Conservation (phyloP, 179 eudicot species). For the Amaranthus tricolor region DNA sequence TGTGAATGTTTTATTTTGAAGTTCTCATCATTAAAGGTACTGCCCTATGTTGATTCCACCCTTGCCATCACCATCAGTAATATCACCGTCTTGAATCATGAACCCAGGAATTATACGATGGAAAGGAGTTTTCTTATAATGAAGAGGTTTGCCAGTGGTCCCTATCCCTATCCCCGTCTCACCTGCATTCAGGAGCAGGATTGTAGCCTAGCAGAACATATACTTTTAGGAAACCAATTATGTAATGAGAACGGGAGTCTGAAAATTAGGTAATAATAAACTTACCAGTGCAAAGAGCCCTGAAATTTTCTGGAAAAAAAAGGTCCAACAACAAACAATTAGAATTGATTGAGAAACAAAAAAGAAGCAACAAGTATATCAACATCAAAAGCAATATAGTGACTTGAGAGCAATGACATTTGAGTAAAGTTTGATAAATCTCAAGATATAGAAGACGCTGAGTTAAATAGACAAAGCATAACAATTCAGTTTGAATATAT, state of each 20-base stretch:
- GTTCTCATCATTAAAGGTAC: slow-evolving; percentile 79
- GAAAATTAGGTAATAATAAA: slow-evolving; percentile 13
- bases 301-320: slow-evolving; percentile 78
- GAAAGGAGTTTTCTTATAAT: slow-evolving; percentile 82
- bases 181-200: slow-evolving; percentile 43
- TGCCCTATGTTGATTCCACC: slow-evolving; percentile 82
- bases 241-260: neutral
- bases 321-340: slow-evolving; percentile 4
- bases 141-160: slow-evolving; percentile 63
- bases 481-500: neutral
- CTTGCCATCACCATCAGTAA: slow-evolving; percentile 69
- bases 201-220: slow-evolving; percentile 8
- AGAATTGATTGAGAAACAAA: slow-evolving; percentile 11
- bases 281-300: slow-evolving; percentile 63
- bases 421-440: neutral
- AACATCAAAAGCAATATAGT: neutral
- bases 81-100: slow-evolving; percentile 99
- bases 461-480: neutral
- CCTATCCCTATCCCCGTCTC: slow-evolving; percentile 65
- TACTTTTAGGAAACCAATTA: neutral
- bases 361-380: neutral
- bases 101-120: slow-evolving; percentile 98
- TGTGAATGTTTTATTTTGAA: slow-evolving; percentile 82
- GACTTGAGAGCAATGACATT: neutral
- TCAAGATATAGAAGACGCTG: neutral